phyloP scores from a whole-genome alignment of 75 land plant genomes.

The Sequoiadendron giganteum region DNA sequence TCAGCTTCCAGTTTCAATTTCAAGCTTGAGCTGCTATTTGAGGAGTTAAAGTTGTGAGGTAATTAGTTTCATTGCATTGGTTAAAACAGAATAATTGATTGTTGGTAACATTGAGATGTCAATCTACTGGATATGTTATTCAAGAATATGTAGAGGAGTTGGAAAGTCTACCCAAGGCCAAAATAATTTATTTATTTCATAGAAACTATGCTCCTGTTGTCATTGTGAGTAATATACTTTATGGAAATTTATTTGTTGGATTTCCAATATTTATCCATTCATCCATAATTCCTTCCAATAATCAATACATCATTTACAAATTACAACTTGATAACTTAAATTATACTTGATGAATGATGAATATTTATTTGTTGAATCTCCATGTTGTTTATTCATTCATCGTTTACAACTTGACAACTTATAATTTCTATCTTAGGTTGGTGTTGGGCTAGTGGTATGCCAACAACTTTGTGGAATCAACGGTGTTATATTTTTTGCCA shows the following conservation, averaged over 20 bases:
- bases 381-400: neutral
- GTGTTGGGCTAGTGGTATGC: conserved; percentile 71
- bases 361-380: neutral
- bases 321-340: neutral
- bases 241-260: neutral
- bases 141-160: conserved; percentile 24
- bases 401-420: neutral
- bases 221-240: conserved; percentile 37
- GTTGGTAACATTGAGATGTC: neutral
- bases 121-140: neutral
- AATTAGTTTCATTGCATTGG: neutral
- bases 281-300: neutral
- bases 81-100: neutral
- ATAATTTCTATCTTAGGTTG: conserved; percentile 36
- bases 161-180: conserved; percentile 34
- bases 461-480: conserved; percentile 83
- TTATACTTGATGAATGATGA: neutral
- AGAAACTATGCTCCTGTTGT: conserved; percentile 39
- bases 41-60: neutral
- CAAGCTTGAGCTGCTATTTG: neutral
- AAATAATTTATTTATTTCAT: conserved; percentile 46
- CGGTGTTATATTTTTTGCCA: conserved; percentile 62
- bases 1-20: neutral
- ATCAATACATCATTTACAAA: neutral
- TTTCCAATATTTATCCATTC: neutral